Conservation (phyloP, 768 basidiomycete species). For the Pleurotus tuber-regium region DNA sequence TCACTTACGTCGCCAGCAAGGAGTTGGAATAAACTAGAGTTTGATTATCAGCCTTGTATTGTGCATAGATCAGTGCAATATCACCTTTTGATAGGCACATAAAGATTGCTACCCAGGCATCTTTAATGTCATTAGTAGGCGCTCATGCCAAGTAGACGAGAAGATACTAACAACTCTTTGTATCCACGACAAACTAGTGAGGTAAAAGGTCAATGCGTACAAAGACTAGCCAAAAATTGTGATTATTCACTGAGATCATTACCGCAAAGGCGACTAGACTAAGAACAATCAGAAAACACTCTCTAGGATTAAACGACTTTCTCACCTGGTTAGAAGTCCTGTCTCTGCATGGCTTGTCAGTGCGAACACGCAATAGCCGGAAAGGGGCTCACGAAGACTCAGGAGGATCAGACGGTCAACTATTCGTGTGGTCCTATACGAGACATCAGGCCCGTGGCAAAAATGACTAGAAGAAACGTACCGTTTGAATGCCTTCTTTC, state of each 20-base stretch:
- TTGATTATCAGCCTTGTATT: not conserved
- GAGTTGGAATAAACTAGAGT: not conserved
- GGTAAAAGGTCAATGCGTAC: not conserved
- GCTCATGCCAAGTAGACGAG: not conserved
- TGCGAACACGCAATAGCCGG: not conserved
- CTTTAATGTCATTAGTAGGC: not conserved
- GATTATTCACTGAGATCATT: not conserved
- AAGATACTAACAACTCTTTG: not conserved
- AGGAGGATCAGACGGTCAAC: conserved; percentile 12
- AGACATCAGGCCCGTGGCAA: not conserved
- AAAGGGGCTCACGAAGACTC: conserved; percentile 11
- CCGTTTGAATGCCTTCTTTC: conserved; percentile 17
- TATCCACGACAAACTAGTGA: not conserved
- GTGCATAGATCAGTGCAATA: not conserved
- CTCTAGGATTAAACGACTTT: not conserved
- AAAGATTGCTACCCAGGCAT: not conserved
- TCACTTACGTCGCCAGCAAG: not conserved
- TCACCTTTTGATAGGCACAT: not conserved
- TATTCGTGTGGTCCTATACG: not conserved
- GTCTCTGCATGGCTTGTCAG: conserved; percentile 9
- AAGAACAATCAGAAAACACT: not conserved
- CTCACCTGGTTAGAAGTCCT: conserved; percentile 13
- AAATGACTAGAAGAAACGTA: not conserved
- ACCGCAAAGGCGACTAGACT: not conserved
- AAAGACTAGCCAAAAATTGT: not conserved